Conservation (phyloP, 1,284 basidiomycete species). For the Boletus smithii region DNA sequence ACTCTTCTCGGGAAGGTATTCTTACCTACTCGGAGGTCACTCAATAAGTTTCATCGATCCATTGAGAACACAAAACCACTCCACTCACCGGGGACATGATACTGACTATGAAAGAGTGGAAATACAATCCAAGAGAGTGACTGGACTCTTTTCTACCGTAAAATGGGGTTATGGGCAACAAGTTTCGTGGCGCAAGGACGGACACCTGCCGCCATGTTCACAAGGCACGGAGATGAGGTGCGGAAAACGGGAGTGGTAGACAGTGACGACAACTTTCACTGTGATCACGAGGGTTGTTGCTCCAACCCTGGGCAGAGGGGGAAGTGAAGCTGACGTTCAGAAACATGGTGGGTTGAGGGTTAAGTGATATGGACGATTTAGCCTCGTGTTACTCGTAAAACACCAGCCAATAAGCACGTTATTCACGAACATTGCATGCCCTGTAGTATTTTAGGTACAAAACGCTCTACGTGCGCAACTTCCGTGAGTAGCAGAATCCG, state of each 20-base stretch:
- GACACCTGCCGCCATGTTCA: conserved; percentile 13
- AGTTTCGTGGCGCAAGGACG: conserved; percentile 12
- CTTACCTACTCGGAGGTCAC: conserved; percentile 24
- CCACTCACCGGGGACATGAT: conserved; percentile 35
- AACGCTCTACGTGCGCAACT: conserved; percentile 1
- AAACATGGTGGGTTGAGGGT: conserved; percentile 31
- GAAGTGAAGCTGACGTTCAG: conserved; percentile 8
- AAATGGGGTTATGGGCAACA: conserved; percentile 32
- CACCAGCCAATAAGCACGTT: no score
- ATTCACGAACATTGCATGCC: conserved; percentile 2
- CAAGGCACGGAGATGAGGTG: conserved; percentile 16
- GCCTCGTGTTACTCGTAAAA: conserved; percentile 17
- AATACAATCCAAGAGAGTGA: conserved; percentile 4
- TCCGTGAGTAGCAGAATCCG: conserved; percentile 3
- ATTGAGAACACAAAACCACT: not conserved
- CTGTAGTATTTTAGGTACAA: not conserved
- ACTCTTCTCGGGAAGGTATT: conserved; percentile 37
- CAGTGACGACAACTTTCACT: conserved; percentile 4
- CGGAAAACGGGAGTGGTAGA: conserved; percentile 6
- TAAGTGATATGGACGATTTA: conserved; percentile 4
- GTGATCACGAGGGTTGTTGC: conserved; percentile 1
- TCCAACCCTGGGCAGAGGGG: conserved; percentile 33
- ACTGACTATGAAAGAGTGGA: conserved; percentile 10
- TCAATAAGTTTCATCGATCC: conserved; percentile 1
- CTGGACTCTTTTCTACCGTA: conserved; percentile 31